Base-by-base conservation (phyloP, 2,329 filamentous ascomycete species). In the Ophiostoma pallidulum region DNA sequence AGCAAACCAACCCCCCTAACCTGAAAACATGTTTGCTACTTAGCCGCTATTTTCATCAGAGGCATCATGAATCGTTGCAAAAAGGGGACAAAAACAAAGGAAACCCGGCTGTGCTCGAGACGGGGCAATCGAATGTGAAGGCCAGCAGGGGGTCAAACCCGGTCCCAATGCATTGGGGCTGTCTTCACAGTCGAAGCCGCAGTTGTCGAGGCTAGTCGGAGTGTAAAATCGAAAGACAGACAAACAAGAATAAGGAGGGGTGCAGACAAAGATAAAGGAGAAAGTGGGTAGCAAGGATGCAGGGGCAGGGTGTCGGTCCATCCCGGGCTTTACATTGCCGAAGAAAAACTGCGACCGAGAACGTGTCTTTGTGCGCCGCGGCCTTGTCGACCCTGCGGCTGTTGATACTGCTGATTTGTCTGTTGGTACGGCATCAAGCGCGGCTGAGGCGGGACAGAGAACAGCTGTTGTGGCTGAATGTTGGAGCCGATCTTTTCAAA, bases 401-500 rank as follows among this genome's bases (percentile, higher is more conserved):
- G 48, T 28, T 45, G 49, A 19, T 33, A 31, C 16, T 64, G 39
- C 59, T 66, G 53, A 60, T 65, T 51, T 61, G 68, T 49, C 64
- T 65, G 51, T 60, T 62, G 49, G 26, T 50, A 51, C 2, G 45
- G 22, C 47, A 47, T 40, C 45, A 44, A 66, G 52, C 37, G 53
- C 37, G 66, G 64, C 54, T 67, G 69, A 58, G 60, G 59, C 58
- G 46, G 59, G 13, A 33, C 38, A 8, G 35, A 37, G 41, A 55
- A 53, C 19, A 54, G 45, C 20, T 56, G 48, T 47, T 55, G 55
- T 53, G 50, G 60, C 48, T 48, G 57, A 37, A 52, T 66, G 53
- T 60, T 68, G 39, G 70, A 67, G 40, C 84, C 84, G 60, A 89
- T 88, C 66, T 82, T 84, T 60, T 83, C 78, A 57, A 88, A 89